Evolutionary conservation across 345 rosid genomes (phyloP).

Genomic region (Eucalyptus dawsonii): DNA sequence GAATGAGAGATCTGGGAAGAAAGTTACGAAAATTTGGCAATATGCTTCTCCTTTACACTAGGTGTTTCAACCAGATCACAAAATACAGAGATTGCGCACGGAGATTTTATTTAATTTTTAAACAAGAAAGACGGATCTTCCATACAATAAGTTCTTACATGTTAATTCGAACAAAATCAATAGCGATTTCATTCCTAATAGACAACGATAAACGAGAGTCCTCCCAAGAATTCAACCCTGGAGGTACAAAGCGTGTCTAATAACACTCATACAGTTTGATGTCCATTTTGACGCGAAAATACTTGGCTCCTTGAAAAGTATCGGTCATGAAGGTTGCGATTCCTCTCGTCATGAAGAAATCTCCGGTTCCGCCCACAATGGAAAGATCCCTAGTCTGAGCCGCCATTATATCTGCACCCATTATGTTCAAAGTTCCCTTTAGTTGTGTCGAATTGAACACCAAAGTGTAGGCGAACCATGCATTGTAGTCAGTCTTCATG

Average conservation of each 20-base stretch:
- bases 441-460: slow-evolving; percentile 14
- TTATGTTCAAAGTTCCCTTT: slow-evolving; percentile 41
- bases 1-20: not conserved
- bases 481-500: slow-evolving; percentile 21
- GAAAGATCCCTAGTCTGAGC: slow-evolving; percentile 56
- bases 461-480: slow-evolving; percentile 47
- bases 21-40: not conserved
- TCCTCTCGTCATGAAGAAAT: slow-evolving; percentile 70
- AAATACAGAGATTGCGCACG: slow-evolving; percentile 21
- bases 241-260: not conserved
- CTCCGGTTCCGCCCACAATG: slow-evolving; percentile 51
- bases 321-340: slow-evolving; percentile 36
- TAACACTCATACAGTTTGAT: slow-evolving; percentile 34
- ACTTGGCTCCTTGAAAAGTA: slow-evolving; percentile 25
- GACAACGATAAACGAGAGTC: not conserved
- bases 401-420: slow-evolving; percentile 45
- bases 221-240: not conserved
- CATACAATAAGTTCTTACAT: not conserved
- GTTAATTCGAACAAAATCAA: not conserved
- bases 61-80: slow-evolving; percentile 14
- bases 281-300: slow-evolving; percentile 38
- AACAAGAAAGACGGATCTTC: not conserved
- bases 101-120: not conserved
- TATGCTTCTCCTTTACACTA: not conserved
- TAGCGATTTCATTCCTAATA: not conserved